These are phyloP conservation scores for Fagus crenata DNA, from an alignment of 306 rosid species.

Conservation along the genomic window DNA sequence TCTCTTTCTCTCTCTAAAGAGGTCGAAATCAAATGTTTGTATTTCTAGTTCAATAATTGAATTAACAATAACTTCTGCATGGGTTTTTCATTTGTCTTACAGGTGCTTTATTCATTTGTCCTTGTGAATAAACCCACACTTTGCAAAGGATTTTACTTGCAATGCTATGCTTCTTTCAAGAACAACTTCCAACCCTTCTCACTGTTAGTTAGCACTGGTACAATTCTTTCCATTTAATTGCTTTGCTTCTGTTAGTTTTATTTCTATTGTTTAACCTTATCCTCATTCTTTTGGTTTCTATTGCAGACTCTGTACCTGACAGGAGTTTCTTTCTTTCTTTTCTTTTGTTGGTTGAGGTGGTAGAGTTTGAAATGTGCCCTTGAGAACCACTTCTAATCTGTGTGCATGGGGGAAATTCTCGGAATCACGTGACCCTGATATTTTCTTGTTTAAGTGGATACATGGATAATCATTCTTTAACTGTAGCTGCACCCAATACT, in stretches of 20 bases:
- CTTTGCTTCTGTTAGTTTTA: background rate
- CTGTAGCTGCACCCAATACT: slow-evolving; percentile 35
- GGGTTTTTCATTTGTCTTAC: slow-evolving; percentile 18
- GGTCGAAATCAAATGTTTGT: background rate
- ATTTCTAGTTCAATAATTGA: background rate
- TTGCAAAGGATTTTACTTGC: slow-evolving; percentile 14
- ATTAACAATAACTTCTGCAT: slow-evolving; percentile 5
- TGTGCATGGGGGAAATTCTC: slow-evolving; percentile 42
- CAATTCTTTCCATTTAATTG: slow-evolving; percentile 9
- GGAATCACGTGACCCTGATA: slow-evolving; percentile 49
- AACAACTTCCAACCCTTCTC: background rate
- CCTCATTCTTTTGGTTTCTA: slow-evolving; percentile 20
- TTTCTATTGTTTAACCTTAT: slow-evolving; percentile 22
- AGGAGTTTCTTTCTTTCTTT: slow-evolving; percentile 20
- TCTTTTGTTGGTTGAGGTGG: slow-evolving; percentile 31
- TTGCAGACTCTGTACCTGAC: slow-evolving; percentile 36
- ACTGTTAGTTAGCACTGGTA: slow-evolving; percentile 13
- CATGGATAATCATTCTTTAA: slow-evolving; percentile 74
- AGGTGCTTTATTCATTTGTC: slow-evolving; percentile 22
- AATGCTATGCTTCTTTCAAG: background rate
- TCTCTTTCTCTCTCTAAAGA: too few species aligned
- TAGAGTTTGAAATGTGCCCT: slow-evolving; percentile 30
- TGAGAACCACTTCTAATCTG: slow-evolving; percentile 36
- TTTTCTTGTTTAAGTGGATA: slow-evolving; percentile 39
- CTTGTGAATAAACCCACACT: slow-evolving; percentile 20